A percentile compares a stretch with the other conserved stretches of the same genome.
Evolutionary conservation across 2,329 filamentous ascomycete genomes (phyloP).

Genomic region (Hymenoscyphus infarciens): DNA sequence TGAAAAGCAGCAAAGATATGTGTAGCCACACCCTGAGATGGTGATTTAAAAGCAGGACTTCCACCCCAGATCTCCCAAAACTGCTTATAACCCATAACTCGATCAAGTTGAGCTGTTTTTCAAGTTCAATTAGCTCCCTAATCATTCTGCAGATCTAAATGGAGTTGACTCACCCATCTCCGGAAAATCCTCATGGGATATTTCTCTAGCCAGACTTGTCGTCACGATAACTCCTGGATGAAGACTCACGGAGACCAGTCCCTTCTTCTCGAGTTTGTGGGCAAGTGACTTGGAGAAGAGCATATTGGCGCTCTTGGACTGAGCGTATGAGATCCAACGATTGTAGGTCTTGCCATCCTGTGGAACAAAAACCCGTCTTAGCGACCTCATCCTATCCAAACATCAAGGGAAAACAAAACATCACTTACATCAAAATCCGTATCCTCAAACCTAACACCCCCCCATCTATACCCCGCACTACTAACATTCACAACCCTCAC

Average conservation of each 20-base stretch:
- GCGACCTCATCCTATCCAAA: neutral
- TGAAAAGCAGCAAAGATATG: no score
- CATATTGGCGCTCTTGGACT: neutral
- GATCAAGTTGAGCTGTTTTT: no score
- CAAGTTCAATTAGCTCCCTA: no score
- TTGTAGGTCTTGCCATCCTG: constrained; percentile 5
- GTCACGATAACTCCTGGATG: neutral
- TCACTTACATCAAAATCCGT: constrained; percentile 9
- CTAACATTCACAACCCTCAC: constrained; percentile 15
- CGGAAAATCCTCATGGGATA: no score
- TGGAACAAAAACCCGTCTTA: neutral
- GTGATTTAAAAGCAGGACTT: no score
- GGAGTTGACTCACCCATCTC: no score
- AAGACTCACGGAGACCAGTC: neutral
- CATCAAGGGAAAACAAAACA: no score
- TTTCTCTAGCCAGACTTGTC: no score
- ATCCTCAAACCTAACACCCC: constrained; percentile 37
- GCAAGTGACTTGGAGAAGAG: neutral
- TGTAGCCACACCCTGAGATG: no score
- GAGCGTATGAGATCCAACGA: constrained; percentile 1
- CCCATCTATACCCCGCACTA: constrained; percentile 38
- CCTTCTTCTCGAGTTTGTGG: neutral
- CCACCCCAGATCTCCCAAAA: no score
- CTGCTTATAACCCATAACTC: no score
- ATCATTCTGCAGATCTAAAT: no score